Percentiles rank a stretch among this genome's conserved stretches.
These are phyloP conservation scores for Chlorella sorokiniana DNA, from an alignment of 139 green algal species.

Conservation along the genomic window DNA sequence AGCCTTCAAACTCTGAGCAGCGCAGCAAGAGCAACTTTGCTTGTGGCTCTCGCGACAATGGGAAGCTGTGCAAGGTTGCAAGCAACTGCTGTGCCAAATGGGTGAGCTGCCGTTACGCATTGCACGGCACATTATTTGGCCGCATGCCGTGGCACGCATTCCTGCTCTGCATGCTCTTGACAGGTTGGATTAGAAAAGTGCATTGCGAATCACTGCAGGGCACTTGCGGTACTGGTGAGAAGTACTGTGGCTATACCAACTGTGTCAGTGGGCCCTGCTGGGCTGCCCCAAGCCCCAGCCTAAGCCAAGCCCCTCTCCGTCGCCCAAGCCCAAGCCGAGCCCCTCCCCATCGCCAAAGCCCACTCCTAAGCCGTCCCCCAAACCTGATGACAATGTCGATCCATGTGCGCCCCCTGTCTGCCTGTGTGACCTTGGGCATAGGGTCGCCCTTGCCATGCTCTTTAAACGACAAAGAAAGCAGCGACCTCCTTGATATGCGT, in stretches of 20 bases:
- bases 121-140: not conserved
- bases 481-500: no score
- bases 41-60: slow-evolving; percentile 11
- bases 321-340: no score
- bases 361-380: not conserved
- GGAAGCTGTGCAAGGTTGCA: slow-evolving; percentile 12
- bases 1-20: no score
- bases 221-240: slow-evolving; percentile 1
- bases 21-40: slow-evolving; percentile 17
- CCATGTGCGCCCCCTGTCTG: no score
- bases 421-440: no score
- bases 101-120: not conserved
- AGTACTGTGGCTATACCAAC: not conserved
- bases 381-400: no score
- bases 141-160: not conserved
- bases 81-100: slow-evolving; percentile 22
- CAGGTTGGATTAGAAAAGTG: no score
- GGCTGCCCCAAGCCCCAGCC: not conserved
- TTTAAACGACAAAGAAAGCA: no score
- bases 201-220: not conserved
- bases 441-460: no score
- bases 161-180: not conserved
- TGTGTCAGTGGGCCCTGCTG: not conserved
- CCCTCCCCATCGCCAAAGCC: no score
- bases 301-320: no score